These are phyloP conservation scores for Annulohypoxylon stygium DNA, from an alignment of 495 filamentous ascomycete species.

Conservation along the genomic window DNA sequence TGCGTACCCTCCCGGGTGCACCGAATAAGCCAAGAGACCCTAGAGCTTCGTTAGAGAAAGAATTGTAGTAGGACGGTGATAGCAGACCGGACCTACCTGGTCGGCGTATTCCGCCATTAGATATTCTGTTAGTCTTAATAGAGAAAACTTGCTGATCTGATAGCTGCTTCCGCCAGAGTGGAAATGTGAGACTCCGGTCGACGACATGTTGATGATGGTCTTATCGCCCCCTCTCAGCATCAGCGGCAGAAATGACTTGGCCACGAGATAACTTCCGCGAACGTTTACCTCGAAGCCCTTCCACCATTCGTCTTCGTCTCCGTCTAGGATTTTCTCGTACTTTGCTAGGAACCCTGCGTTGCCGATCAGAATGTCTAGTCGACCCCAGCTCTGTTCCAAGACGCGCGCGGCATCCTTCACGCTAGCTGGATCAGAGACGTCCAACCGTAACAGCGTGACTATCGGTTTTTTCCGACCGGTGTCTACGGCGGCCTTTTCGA, in stretches of 20 bases:
- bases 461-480: slow-evolving; percentile 52
- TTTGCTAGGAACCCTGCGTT: slow-evolving; percentile 62
- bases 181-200: slow-evolving; percentile 55
- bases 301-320: slow-evolving; percentile 61
- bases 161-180: slow-evolving; percentile 55
- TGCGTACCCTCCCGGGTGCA: slow-evolving; percentile 63
- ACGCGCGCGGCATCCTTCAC: slow-evolving; percentile 50
- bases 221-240: slow-evolving; percentile 61
- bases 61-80: neutral
- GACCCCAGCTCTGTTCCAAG: slow-evolving; percentile 41
- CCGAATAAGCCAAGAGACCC: slow-evolving; percentile 58
- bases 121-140: slow-evolving; percentile 63
- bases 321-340: slow-evolving; percentile 52
- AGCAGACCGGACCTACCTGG: slow-evolving; percentile 22
- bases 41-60: slow-evolving; percentile 24
- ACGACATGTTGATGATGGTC: slow-evolving; percentile 62
- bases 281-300: slow-evolving; percentile 60
- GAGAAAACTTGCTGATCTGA: slow-evolving; percentile 61
- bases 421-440: slow-evolving; percentile 55
- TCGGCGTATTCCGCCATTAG: slow-evolving; percentile 58
- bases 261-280: slow-evolving; percentile 48
- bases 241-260: slow-evolving; percentile 59
- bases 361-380: slow-evolving; percentile 65
- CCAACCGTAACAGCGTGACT: slow-evolving; percentile 55
- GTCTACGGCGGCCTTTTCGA: slow-evolving; percentile 54